Evolutionary conservation across 2,329 filamentous ascomycete genomes (phyloP).

Genomic region (Fusarium floridanum): DNA sequence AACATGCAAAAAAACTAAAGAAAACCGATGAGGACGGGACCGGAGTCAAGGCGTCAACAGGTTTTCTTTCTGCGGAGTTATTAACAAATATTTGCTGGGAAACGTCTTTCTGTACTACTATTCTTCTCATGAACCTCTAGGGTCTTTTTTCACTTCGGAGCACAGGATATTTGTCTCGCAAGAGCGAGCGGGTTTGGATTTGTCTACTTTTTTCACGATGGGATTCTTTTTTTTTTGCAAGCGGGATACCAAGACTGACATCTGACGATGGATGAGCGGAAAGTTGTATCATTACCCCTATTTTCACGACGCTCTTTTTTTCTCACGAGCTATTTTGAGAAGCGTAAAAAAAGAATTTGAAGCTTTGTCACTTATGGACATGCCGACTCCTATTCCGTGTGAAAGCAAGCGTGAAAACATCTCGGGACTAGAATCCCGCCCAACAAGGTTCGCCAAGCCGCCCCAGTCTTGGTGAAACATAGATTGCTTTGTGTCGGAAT

Average conservation of each 20-base stretch:
- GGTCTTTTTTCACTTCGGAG: constrained; percentile 31
- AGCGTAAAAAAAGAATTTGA: constrained; percentile 15
- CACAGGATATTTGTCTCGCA: constrained; percentile 21
- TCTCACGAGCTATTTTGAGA: constrained; percentile 31
- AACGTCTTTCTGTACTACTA: constrained; percentile 52
- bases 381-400: not conserved
- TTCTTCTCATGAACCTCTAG: constrained; percentile 38
- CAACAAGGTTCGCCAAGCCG: constrained; percentile 26
- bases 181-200: constrained; percentile 17
- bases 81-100: constrained; percentile 15
- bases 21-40: constrained; percentile 30
- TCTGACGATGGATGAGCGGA: constrained; percentile 31
- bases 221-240: constrained; percentile 4
- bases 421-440: constrained; percentile 7
- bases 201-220: constrained; percentile 23
- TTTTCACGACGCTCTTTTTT: constrained; percentile 45
- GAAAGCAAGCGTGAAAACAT: constrained; percentile 6
- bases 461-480: constrained; percentile 39
- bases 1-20: constrained; percentile 37
- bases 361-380: constrained; percentile 7
- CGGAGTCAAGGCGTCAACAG: constrained; percentile 25
- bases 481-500: constrained; percentile 31
- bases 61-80: constrained; percentile 27
- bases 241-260: constrained; percentile 43
- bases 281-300: constrained; percentile 45